phyloP scores from a whole-genome alignment of 2,329 filamentous ascomycete species.

The Onygenales sp. region DNA sequence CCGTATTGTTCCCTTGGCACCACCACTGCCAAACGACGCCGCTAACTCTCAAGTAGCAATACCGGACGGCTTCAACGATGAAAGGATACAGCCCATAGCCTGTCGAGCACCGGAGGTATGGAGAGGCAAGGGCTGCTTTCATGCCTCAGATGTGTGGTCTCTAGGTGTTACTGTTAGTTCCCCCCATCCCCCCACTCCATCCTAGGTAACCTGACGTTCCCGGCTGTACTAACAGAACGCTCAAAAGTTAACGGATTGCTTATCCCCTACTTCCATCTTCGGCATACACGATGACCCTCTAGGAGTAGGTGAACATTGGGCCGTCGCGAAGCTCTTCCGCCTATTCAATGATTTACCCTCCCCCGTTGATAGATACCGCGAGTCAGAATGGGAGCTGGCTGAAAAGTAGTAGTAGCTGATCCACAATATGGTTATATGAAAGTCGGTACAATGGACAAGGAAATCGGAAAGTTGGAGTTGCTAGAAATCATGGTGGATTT shows the following conservation, averaged over 20 bases:
- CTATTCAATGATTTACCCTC: conserved; percentile 3
- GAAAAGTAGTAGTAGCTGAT: conserved; percentile 4
- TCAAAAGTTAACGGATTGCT: conserved; percentile 6
- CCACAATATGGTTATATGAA: conserved; percentile 1
- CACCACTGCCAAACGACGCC: not conserved
- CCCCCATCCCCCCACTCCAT: too few relatives aligned
- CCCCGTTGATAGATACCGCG: conserved; percentile 2
- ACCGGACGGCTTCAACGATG: conserved; percentile 5
- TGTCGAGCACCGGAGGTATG: conserved; percentile 8
- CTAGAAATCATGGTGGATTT: not conserved
- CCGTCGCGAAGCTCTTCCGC: conserved; percentile 5
- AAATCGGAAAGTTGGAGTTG: not conserved
- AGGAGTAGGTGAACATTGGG: conserved; percentile 1
- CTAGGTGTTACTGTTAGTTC: conserved; percentile 7
- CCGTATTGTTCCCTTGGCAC: not conserved
- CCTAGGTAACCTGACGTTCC: too few relatives aligned
- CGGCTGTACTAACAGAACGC: not conserved
- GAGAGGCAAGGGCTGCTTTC: conserved; percentile 5
- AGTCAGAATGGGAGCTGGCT: conserved; percentile 5
- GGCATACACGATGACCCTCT: conserved; percentile 3
- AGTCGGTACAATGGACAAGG: not conserved
- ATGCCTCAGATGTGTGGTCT: conserved; percentile 9
- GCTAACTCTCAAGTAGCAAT: conserved; percentile 1
- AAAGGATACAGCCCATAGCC: conserved; percentile 3
- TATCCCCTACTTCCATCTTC: conserved; percentile 4